Evolutionary conservation across 805 yeast species (phyloP), one percentile per base, ranked within the genome.

Genomic region (Yarrowia deformans): DNA sequence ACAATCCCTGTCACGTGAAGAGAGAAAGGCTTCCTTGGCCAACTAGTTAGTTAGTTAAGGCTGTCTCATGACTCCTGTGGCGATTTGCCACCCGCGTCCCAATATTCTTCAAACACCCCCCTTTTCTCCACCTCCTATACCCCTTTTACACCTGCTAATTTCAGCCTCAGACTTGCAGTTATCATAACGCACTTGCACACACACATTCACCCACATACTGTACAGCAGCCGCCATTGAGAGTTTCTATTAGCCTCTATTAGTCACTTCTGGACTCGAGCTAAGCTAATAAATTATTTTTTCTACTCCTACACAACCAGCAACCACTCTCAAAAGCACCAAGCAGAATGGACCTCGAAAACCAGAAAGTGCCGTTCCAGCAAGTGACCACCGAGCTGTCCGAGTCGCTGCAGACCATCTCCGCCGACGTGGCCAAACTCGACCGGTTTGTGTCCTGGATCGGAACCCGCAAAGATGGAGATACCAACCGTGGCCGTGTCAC

Each of bases 401-500:
- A 32, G 18, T n/a, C 42, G 52, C 52, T 60, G 52, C 66, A 60
- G 52, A 34, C 50, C 40, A 14, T 34, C 18, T 60, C 66, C 1
- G 66, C 52, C 32, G 66, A 60, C 14, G 66, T 60, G 42, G 66
- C 66, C 42, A 60, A 60, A 18, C 66, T 60, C 52, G 66, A 60
- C 66, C 66, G 66, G 2, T 60, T 60, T 34, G 66, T 60, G 34
- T 60, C 66, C 13, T 60, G 66, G 66, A 60, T 60, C 66, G 66
- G 66, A 60, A 60, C 66, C 42, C 66, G 66, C 14, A 60, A 60
- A 34, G 66, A 60, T 8, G 66, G 66, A n/a, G 66, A 60, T 18
- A 60, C 66, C 66, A 60, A 60, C 52, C 40, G 66, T 18, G 66
- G 66, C 23, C 67, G 72, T 16, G 60, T 73, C 37, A 49, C 56